A percentile compares a stretch with the other conserved stretches of the same genome.
phyloP scores from a whole-genome alignment of 1,139 yeast genomes.

The Zygosaccharomyces sapae region DNA sequence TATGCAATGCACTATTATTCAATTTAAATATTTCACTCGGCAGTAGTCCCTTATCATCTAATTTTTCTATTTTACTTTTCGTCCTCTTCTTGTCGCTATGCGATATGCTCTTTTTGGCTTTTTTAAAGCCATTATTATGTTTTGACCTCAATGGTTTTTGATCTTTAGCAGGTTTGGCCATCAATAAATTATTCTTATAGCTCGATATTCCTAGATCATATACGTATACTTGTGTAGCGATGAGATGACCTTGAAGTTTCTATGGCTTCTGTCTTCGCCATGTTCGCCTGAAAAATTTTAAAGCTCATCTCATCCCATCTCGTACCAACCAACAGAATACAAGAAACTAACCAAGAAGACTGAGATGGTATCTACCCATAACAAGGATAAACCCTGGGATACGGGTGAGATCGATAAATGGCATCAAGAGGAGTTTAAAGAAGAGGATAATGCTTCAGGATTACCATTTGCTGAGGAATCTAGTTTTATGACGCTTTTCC shows the following conservation, averaged over 20 bases:
- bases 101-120: constrained; percentile 17
- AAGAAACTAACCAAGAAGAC: constrained; percentile 6
- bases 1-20: constrained; percentile 23
- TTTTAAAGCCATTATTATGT: constrained; percentile 8
- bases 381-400: constrained; percentile 97
- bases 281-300: constrained; percentile 10
- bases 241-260: background rate
- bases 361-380: constrained; percentile 83
- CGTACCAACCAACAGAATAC: constrained; percentile 1
- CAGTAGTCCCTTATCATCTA: constrained; percentile 22
- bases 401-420: constrained; percentile 94
- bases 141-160: background rate
- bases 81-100: constrained; percentile 27
- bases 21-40: constrained; percentile 12
- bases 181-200: background rate
- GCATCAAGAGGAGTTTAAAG: constrained; percentile 82
- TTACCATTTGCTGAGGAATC: constrained; percentile 90
- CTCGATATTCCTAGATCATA: background rate
- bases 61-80: constrained; percentile 25
- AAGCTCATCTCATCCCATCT: constrained; percentile 8
- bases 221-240: background rate
- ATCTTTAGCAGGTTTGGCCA: background rate
- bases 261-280: background rate
- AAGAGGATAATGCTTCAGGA: constrained; percentile 85
- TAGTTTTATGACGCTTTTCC: constrained; percentile 89